Conservation (phyloP, 2,329 filamentous ascomycete genomes). For the Botryotinia convoluta region DNA sequence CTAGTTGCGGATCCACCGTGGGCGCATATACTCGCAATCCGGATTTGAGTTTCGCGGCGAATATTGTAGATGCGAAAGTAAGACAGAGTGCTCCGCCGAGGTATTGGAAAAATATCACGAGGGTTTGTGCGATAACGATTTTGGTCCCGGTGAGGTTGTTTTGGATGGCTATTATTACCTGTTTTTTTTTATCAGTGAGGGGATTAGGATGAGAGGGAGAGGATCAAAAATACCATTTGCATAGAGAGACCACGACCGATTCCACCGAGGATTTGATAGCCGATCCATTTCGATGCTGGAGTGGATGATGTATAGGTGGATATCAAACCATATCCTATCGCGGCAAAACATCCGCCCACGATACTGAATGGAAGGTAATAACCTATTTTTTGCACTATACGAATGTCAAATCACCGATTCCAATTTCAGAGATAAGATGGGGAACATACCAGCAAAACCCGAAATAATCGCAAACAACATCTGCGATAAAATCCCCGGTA, state of each 20-base stretch:
- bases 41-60: constrained; percentile 30
- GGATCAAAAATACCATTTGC: constrained; percentile 25
- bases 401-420: background rate
- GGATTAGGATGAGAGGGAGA: no score
- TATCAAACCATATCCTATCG: constrained; percentile 39
- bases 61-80: constrained; percentile 37
- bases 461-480: constrained; percentile 13
- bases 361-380: constrained; percentile 39
- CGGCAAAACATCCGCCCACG: constrained; percentile 34
- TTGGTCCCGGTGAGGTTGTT: background rate
- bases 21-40: constrained; percentile 40
- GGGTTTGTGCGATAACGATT: background rate
- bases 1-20: constrained; percentile 33
- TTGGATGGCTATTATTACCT: background rate
- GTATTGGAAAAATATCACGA: constrained; percentile 8
- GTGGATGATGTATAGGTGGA: constrained; percentile 33
- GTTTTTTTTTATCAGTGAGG: no score
- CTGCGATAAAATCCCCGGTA: constrained; percentile 40
- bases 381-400: constrained; percentile 27
- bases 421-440: background rate
- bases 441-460: constrained; percentile 16
- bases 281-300: constrained; percentile 26
- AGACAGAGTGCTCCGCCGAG: constrained; percentile 30
- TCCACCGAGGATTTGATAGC: constrained; percentile 32
- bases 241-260: constrained; percentile 28